A percentile compares a stretch with the other conserved stretches of the same genome.
These are phyloP conservation scores for Taiozyma sp. DNA, from an alignment of 1,139 yeast genomes.

Conservation along the genomic window DNA sequence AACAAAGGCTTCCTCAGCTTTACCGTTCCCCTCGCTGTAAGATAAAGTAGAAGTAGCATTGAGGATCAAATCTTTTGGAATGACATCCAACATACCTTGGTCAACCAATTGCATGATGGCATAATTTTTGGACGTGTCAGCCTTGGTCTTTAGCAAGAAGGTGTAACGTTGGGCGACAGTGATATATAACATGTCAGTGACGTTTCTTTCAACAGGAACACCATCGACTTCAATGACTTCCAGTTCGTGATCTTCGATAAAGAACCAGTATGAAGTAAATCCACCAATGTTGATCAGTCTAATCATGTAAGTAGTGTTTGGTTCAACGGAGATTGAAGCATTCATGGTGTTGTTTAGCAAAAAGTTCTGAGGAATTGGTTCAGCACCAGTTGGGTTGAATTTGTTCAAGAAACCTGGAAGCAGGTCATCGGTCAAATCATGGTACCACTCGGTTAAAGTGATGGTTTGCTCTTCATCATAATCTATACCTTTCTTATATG, in stretches of 20 bases:
- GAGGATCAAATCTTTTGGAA: conserved; percentile 56
- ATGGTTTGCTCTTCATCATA: conserved; percentile 75
- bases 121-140: conserved; percentile 51
- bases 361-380: conserved; percentile 82
- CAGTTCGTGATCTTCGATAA: conserved; percentile 79
- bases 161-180: conserved; percentile 78
- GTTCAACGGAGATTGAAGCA: conserved; percentile 63
- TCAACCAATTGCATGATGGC: conserved; percentile 79
- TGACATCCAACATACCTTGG: conserved; percentile 67
- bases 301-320: conserved; percentile 73
- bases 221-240: conserved; percentile 85
- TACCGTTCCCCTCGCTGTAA: conserved; percentile 42
- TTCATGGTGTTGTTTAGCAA: conserved; percentile 76
- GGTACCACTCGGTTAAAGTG: conserved; percentile 82
- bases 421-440: conserved; percentile 49
- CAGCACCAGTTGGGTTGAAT: conserved; percentile 94
- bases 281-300: conserved; percentile 82
- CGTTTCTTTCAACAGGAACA: conserved; percentile 59
- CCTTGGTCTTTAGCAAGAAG: conserved; percentile 66
- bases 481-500: conserved; percentile 41
- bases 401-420: conserved; percentile 52
- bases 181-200: conserved; percentile 55
- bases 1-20: conserved; percentile 41
- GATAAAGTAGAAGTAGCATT: conserved; percentile 70
- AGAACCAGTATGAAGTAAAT: conserved; percentile 79